Base-by-base conservation (phyloP, 331 rosid species). In the Dryas integrifolia region DNA sequence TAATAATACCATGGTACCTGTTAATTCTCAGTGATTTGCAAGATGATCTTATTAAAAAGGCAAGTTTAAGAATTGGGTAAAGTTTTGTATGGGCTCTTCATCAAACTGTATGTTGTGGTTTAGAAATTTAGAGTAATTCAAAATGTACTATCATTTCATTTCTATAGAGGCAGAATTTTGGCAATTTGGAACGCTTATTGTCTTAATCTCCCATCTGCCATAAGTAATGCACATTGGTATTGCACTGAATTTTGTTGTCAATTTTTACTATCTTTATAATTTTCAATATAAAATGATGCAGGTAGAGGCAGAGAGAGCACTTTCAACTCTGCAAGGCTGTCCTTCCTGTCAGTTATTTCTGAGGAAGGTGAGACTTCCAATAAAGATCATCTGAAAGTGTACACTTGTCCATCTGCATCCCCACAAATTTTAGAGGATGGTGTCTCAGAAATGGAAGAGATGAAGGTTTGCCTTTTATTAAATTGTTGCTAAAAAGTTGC, bases 231-330 rank as follows among this genome's bases (percentile, higher is more conserved):
- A 64, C 46, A 57, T 39, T 49, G 40, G 48, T 16, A 56, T 47
- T 65, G 43, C 21, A 12, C 15, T 8, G 58, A 59, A 11, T 9
- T 62, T 30, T 49, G 9, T 6, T 9, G 3, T 70, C 12, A 24
- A 30, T 4, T 61, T 11, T 57, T 30, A 16, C 52, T 40, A 13
- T 47, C 14, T 24, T 70, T 74, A 58, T 58, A 56, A 67, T 65
- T 39, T 26, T 72, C 65, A 49, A 57, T 68, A 1, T 41, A 72
- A 75, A 63, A 51, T 80, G 80, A 66, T 70, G 52, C 84, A 87
- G 92, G 73, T 70, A 88, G 88, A 77, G 88, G 90, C 78, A 86
- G 83, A 81, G 96, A 85, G 73, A 67, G 82, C 61, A 72, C 72
- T 60, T 83, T 87, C 78, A 85, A 55, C 76, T 74, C 79, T 1